A percentile compares a stretch with the other conserved stretches of the same genome.
These are phyloP conservation scores for Schizochytrium sp. DNA, from an alignment of 108 stramenopile species.

Conservation along the genomic window DNA sequence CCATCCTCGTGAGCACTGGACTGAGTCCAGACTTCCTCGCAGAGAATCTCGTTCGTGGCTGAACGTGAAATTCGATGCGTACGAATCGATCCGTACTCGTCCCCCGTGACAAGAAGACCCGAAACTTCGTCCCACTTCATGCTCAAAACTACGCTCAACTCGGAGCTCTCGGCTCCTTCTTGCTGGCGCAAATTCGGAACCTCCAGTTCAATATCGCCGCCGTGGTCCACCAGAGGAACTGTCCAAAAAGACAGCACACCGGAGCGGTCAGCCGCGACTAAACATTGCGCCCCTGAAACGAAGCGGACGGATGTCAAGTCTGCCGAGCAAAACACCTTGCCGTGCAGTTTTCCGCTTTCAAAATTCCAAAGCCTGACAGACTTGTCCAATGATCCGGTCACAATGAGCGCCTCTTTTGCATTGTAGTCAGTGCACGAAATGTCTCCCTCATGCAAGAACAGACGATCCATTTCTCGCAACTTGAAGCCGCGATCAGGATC, in stretches of 20 bases:
- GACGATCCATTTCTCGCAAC: slow-evolving; percentile 27
- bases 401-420: slow-evolving; percentile 24
- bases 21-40: background rate
- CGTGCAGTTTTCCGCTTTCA: slow-evolving; percentile 24
- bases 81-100: background rate
- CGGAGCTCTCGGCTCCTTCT: background rate
- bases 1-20: background rate
- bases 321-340: background rate
- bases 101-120: background rate
- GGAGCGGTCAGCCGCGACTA: background rate
- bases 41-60: background rate
- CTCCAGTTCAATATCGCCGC: background rate
- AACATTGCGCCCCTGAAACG: background rate
- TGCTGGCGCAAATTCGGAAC: background rate
- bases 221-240: background rate
- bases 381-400: slow-evolving; percentile 24
- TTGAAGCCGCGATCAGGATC: slow-evolving; percentile 17
- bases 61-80: background rate
- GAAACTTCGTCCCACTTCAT: background rate
- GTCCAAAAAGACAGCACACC: background rate
- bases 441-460: slow-evolving; percentile 22
- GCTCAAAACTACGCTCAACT: background rate
- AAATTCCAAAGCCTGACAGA: slow-evolving; percentile 32
- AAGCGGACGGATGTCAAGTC: background rate
- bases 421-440: slow-evolving; percentile 28